Evolutionary conservation across 257 asterid species (phyloP), one percentile per base, ranked within the genome.

Genomic region (Leonotis leonurus): DNA sequence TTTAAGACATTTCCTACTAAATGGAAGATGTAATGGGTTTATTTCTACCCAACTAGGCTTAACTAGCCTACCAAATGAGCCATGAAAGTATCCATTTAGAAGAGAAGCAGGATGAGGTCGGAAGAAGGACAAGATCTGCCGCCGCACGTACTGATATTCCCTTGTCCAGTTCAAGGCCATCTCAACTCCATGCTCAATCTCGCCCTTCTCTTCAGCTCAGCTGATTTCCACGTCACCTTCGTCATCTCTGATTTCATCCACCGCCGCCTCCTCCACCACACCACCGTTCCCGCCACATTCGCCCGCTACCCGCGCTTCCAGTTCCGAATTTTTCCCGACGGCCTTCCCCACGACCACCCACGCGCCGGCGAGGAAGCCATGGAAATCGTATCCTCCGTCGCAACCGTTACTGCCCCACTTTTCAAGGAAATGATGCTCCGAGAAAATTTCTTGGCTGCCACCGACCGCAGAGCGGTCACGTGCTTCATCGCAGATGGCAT

Each of bases 81-180:
- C n/a, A n/a, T n/a, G n/a, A n/a, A n/a, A n/a, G n/a, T n/a, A n/a
- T n/a, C n/a, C 6, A 29, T 3, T 0, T 29, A 1, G 33, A 29
- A 32, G 37, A 3, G 46, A 14, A 40, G 46, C 20, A 14, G 46
- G 18, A 50, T 50, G 56, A 50, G 56, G 8, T 24, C 5, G 22
- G 33, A 50, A 4, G 35, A 25, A 6, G 39, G 12, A 7, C 6
- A 52, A 0, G n/a, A 45, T 6, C 70, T 70, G 22, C 83, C 92
- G 16, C 83, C 94, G 6, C 93, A 84, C 18, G 83, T 86, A 1
- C 82, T 89, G 32, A 69, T 89, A 26, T 86, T 79, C 64, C 96
- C 96, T 2, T 12, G 78, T 0, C 96, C 95, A 0, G 39, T 73
- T 14, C 96, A 83, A 41, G 96, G 95, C 36, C 96, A 81, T 26